These are phyloP conservation scores for Camellia oleifera DNA, from an alignment of 179 eudicot species.

Conservation along the genomic window DNA sequence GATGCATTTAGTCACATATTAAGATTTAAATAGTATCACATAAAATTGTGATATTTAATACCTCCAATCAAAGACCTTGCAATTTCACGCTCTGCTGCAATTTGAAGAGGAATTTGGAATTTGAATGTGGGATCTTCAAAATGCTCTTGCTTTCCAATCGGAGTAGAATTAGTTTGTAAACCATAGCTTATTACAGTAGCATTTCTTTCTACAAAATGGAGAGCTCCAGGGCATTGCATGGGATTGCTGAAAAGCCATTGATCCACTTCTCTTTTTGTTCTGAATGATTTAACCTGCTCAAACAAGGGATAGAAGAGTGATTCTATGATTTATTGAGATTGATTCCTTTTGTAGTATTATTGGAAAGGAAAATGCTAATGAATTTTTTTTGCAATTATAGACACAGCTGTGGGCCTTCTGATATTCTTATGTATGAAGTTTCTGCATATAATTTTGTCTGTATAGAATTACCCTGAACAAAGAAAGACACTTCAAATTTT, in stretches of 20 bases:
- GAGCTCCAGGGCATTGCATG: slow-evolving; percentile 73
- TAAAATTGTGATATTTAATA: slow-evolving; percentile 19
- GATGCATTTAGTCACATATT: not conserved
- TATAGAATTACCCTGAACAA: no score
- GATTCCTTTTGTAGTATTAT: no score
- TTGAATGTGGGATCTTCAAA: slow-evolving; percentile 83
- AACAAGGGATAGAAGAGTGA: slow-evolving; percentile 2
- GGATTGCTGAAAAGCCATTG: slow-evolving; percentile 72
- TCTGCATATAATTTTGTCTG: no score
- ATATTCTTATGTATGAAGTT: not conserved
- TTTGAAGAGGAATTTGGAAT: slow-evolving; percentile 86
- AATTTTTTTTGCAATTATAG: not conserved
- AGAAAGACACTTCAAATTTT: no score
- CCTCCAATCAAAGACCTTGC: slow-evolving; percentile 78
- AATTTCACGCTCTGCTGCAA: slow-evolving; percentile 95
- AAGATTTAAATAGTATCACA: not conserved
- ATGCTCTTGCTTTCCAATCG: slow-evolving; percentile 47
- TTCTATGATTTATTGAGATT: not conserved
- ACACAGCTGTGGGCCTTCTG: not conserved
- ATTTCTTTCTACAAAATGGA: slow-evolving; percentile 71
- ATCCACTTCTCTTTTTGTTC: slow-evolving; percentile 61
- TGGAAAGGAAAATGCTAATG: no score
- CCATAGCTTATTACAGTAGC: slow-evolving; percentile 76
- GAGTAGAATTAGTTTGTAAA: slow-evolving; percentile 84
- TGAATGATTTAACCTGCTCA: slow-evolving; percentile 62